phyloP scores from a whole-genome alignment of 2,329 filamentous ascomycete species.

The Chaetomium olivaceum region DNA sequence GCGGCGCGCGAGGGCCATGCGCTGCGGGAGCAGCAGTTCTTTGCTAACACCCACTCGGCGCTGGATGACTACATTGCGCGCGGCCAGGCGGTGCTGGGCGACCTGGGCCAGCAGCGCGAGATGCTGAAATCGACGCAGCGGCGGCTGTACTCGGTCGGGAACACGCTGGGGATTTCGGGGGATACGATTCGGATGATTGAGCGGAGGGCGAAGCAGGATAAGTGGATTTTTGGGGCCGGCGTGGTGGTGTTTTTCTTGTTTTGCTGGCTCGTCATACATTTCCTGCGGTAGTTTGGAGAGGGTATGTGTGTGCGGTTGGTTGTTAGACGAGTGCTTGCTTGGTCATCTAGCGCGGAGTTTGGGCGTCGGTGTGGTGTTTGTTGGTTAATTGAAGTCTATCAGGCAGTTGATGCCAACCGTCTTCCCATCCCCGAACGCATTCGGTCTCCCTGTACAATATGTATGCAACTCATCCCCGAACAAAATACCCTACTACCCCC shows the following conservation, averaged over 20 bases:
- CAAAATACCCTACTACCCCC: not conserved
- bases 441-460: too few species aligned
- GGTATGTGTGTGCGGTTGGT: not conserved
- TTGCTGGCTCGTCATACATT: constrained; percentile 89
- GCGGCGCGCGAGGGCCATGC: constrained; percentile 77
- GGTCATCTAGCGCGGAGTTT: constrained; percentile 30
- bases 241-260: constrained; percentile 86
- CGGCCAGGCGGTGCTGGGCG: constrained; percentile 84
- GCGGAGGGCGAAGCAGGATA: constrained; percentile 86
- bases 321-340: not conserved
- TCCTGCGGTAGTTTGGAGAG: constrained; percentile 59
- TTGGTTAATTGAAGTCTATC: constrained; percentile 6
- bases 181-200: constrained; percentile 98
- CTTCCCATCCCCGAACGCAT: not conserved
- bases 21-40: constrained; percentile 86
- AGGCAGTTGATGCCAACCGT: constrained; percentile 9
- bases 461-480: not conserved
- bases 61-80: constrained; percentile 93
- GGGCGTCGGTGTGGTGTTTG: constrained; percentile 13
- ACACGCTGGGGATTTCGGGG: constrained; percentile 88
- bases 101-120: constrained; percentile 85
- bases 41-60: constrained; percentile 75
- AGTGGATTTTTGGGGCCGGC: constrained; percentile 94
- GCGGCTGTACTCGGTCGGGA: constrained; percentile 86
- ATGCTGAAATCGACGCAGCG: constrained; percentile 94